These are phyloP conservation scores for Amoeboaphelidium protococcarum DNA, from an alignment of 371 early-diverging fungal species.

Conservation along the genomic window DNA sequence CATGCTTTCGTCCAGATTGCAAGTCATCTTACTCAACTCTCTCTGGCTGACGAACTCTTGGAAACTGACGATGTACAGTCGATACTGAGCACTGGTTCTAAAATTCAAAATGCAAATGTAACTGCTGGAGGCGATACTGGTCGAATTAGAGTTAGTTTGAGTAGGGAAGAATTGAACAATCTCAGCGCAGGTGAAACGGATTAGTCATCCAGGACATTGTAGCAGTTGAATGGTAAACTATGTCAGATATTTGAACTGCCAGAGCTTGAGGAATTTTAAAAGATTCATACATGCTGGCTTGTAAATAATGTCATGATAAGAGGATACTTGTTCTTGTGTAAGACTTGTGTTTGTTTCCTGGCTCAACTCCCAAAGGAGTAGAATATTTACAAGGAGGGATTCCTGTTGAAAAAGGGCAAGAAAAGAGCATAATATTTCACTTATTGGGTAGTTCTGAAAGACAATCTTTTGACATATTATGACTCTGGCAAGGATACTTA, in stretches of 20 bases:
- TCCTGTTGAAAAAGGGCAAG: constrained; percentile 21
- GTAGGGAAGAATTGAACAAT: too few species aligned
- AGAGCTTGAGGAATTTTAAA: constrained; percentile 19
- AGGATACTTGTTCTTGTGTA: constrained; percentile 37
- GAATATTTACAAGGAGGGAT: constrained; percentile 28
- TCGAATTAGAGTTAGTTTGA: too few species aligned
- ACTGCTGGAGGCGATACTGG: too few species aligned
- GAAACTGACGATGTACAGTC: too few species aligned
- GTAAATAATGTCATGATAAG: constrained; percentile 33
- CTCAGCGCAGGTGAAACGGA: too few species aligned
- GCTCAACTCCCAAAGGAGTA: constrained; percentile 26
- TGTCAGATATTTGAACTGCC: constrained; percentile 30
- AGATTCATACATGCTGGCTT: constrained; percentile 41
- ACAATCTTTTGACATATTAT: constrained; percentile 30
- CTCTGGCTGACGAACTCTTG: too few species aligned
- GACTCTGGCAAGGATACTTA: constrained; percentile 28
- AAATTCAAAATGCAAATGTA: too few species aligned
- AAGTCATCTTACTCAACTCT: too few species aligned
- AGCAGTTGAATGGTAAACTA: too few species aligned
- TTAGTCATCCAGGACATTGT: too few species aligned
- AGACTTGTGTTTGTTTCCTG: constrained; percentile 38
- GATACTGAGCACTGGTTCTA: too few species aligned
- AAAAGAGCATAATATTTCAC: constrained; percentile 17
- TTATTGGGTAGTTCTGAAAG: constrained; percentile 38
- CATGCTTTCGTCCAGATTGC: too few species aligned